A percentile compares a stretch with the other conserved stretches of the same genome.
phyloP scores from a whole-genome alignment of 73 alveolate species.

The Urostyla sp. region DNA sequence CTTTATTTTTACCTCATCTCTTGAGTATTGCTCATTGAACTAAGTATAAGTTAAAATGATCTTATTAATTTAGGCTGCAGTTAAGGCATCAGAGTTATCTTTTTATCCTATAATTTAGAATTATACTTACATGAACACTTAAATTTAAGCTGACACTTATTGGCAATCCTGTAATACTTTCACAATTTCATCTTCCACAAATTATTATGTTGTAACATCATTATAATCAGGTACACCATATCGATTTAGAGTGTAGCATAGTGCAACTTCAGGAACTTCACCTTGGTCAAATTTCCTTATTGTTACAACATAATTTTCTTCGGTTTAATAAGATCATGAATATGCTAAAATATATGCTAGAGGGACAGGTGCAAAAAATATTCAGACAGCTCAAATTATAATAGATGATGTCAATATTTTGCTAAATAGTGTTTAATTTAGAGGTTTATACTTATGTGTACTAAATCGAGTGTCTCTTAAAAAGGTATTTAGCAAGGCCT shows the following conservation, averaged over 20 bases:
- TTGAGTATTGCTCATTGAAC: slow-evolving; percentile 39
- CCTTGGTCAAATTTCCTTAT: slow-evolving; percentile 51
- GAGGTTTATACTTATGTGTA: slow-evolving; percentile 69
- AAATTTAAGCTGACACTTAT: slow-evolving; percentile 11
- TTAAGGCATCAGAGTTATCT: neutral
- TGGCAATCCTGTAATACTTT: slow-evolving; percentile 29
- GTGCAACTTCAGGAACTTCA: slow-evolving; percentile 36
- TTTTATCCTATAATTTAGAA: slow-evolving; percentile 50
- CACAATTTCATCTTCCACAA: neutral
- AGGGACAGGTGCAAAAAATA: slow-evolving; percentile 80
- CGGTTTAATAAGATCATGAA: slow-evolving; percentile 10
- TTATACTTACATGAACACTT: neutral
- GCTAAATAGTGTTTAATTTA: slow-evolving; percentile 62
- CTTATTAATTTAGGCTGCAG: slow-evolving; percentile 17
- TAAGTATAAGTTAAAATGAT: neutral
- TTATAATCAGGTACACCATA: slow-evolving; percentile 20
- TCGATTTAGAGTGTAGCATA: slow-evolving; percentile 23
- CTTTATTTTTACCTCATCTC: slow-evolving; percentile 1
- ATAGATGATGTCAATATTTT: slow-evolving; percentile 64
- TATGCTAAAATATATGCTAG: slow-evolving; percentile 60
- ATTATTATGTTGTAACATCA: neutral
- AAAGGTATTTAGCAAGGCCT: slow-evolving; percentile 18
- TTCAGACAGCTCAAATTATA: slow-evolving; percentile 56
- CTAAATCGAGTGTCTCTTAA: slow-evolving; percentile 59
- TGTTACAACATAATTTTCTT: slow-evolving; percentile 9